Evolutionary conservation across 2,329 filamentous ascomycete genomes (phyloP).

Genomic region (Colletotrichum filicis): DNA sequence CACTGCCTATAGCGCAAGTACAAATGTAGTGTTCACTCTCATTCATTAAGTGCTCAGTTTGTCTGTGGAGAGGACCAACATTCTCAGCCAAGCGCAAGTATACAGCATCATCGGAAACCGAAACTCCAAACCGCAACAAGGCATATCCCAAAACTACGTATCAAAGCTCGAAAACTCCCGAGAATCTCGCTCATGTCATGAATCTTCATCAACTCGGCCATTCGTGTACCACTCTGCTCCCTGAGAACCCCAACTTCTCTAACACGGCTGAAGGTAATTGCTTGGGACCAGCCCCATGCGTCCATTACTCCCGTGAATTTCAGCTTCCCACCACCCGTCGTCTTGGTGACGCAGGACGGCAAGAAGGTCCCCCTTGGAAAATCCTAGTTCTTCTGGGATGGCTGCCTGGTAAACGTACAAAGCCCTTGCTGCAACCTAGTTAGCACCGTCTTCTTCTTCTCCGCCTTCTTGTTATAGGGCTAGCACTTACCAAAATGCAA

Average conservation of each 20-base stretch:
- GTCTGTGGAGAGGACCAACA: neutral
- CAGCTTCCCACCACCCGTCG: constrained; percentile 99
- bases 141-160: neutral
- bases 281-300: constrained; percentile 72
- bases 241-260: constrained; percentile 22
- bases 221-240: neutral
- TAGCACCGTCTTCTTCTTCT: constrained; percentile 32
- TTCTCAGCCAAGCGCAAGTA: neutral
- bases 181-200: neutral
- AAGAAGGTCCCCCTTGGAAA: constrained; percentile 90
- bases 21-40: neutral
- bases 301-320: constrained; percentile 78
- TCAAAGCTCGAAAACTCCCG: neutral
- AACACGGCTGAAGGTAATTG: constrained; percentile 72
- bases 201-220: neutral
- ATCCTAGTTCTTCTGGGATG: constrained; percentile 94
- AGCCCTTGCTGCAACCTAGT: constrained; percentile 75
- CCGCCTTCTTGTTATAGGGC: neutral
- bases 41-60: neutral
- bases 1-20: too few species aligned
- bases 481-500: constrained; percentile 87
- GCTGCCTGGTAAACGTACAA: constrained; percentile 95
- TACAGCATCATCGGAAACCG: neutral
- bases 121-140: neutral
- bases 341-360: constrained; percentile 92